phyloP scores from a whole-genome alignment of 140 eudicot species.

The Anethum foeniculum region DNA sequence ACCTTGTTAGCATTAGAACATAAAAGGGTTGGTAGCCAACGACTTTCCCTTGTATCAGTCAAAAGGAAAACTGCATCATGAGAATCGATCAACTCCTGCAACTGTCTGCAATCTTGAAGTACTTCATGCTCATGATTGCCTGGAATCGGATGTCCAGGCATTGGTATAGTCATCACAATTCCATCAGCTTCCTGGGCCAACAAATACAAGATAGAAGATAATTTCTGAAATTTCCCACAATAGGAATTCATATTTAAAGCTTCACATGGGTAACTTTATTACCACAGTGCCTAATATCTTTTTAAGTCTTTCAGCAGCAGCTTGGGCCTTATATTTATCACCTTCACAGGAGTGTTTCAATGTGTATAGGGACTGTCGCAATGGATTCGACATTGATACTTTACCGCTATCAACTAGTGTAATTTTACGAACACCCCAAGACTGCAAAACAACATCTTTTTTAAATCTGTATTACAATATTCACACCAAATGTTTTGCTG shows the following conservation, averaged over 20 bases:
- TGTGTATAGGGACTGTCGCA: constrained; percentile 86
- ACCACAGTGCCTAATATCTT: constrained; percentile 78
- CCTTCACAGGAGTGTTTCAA: constrained; percentile 36
- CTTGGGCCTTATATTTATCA: constrained; percentile 62
- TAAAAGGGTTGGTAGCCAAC: constrained; percentile 92
- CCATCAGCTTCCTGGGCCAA: constrained; percentile 72
- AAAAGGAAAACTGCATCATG: constrained; percentile 82
- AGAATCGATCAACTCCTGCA: constrained; percentile 55
- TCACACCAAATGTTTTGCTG: not conserved
- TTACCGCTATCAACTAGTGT: constrained; percentile 79
- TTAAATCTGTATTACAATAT: not conserved
- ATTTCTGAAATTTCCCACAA: not conserved
- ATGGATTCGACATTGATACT: constrained; percentile 91
- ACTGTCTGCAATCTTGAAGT: constrained; percentile 58
- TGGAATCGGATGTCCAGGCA: constrained; percentile 90
- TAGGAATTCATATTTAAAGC: too few species aligned
- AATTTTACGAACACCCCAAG: constrained; percentile 92
- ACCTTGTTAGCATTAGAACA: constrained; percentile 83
- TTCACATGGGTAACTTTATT: constrained; percentile 1
- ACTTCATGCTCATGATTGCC: constrained; percentile 56
- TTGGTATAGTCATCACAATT: constrained; percentile 85
- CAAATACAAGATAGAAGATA: constrained; percentile 1
- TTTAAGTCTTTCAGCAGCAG: constrained; percentile 41
- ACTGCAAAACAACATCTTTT: constrained; percentile 25
- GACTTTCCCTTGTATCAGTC: constrained; percentile 94